These are phyloP conservation scores for Neoascochyta sp. DNA, from an alignment of 2,329 filamentous ascomycete genomes.

Conservation along the genomic window DNA sequence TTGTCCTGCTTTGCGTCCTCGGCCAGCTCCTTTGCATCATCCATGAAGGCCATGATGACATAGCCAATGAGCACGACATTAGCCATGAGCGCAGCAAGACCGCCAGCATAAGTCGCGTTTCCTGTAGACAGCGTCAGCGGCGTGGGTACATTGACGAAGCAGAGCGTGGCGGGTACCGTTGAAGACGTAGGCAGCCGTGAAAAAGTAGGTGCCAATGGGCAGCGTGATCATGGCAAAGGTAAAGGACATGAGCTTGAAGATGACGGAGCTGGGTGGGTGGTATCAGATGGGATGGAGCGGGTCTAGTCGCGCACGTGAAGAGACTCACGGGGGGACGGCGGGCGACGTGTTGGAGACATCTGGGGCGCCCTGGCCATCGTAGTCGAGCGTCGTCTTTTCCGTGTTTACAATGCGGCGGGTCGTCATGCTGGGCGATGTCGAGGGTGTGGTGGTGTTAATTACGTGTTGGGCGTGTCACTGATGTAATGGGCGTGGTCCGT, in stretches of 20 bases:
- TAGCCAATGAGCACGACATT: conserved; percentile 91
- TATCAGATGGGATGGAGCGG: conserved; percentile 1
- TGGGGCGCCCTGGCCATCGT: conserved; percentile 25
- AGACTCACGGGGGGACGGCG: conserved; percentile 72
- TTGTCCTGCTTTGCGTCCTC: conserved; percentile 46
- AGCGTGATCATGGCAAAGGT: conserved; percentile 85
- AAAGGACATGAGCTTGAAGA: conserved; percentile 85
- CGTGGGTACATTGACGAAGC: neutral
- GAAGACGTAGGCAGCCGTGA: conserved; percentile 73
- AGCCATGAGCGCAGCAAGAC: conserved; percentile 78
- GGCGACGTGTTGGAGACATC: conserved; percentile 71
- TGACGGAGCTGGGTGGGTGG: conserved; percentile 62
- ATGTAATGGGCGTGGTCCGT: neutral
- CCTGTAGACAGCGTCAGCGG: conserved; percentile 50
- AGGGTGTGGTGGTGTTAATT: neutral
- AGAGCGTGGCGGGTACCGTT: conserved; percentile 52
- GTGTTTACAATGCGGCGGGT: conserved; percentile 62
- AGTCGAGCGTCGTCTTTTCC: conserved; percentile 61
- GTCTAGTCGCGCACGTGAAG: conserved; percentile 1
- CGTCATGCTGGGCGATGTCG: conserved; percentile 55
- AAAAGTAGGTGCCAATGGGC: conserved; percentile 86
- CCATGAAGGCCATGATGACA: conserved; percentile 83
- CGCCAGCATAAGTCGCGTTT: conserved; percentile 84
- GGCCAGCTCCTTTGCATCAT: conserved; percentile 61
- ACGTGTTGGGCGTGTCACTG: neutral